These are phyloP conservation scores for Rachicladosporium sp. DNA, from an alignment of 2,329 filamentous ascomycete genomes.

Conservation along the genomic window DNA sequence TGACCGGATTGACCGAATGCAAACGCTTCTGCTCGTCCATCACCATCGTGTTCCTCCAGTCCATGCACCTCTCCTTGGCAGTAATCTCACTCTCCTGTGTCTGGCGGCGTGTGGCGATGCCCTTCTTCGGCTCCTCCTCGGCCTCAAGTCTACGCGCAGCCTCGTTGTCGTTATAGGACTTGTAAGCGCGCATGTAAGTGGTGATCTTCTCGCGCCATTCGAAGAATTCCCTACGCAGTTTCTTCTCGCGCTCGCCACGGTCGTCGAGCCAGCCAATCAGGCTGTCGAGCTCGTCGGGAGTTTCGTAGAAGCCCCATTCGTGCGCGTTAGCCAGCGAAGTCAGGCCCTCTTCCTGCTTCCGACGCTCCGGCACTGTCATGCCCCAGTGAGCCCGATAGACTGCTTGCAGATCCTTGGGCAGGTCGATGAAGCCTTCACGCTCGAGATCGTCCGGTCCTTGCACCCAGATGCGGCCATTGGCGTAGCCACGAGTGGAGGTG, in stretches of 20 bases:
- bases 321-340: conserved; percentile 64
- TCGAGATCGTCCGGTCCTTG: conserved; percentile 89
- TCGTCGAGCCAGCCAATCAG: conserved; percentile 82
- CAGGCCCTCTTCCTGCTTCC: conserved; percentile 69
- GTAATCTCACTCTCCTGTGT: conserved; percentile 43
- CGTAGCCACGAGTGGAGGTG: conserved; percentile 75
- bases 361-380: conserved; percentile 75
- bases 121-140: conserved; percentile 34
- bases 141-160: conserved; percentile 36
- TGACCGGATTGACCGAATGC: conserved; percentile 18
- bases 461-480: conserved; percentile 91
- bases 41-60: conserved; percentile 54
- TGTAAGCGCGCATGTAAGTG: conserved; percentile 49
- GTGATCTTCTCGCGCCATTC: conserved; percentile 61
- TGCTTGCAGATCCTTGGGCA: conserved; percentile 55
- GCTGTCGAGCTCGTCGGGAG: conserved; percentile 62
- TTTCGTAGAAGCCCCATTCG: conserved; percentile 88
- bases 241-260: conserved; percentile 73
- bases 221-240: conserved; percentile 75
- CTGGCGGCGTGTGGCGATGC: conserved; percentile 53
- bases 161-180: conserved; percentile 31
- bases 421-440: conserved; percentile 72
- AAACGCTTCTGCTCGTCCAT: conserved; percentile 24
- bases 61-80: conserved; percentile 46
- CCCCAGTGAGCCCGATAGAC: conserved; percentile 67